Base-by-base conservation (phyloP, 371 early-diverging fungal species). In the Syncephalis fuscata region DNA sequence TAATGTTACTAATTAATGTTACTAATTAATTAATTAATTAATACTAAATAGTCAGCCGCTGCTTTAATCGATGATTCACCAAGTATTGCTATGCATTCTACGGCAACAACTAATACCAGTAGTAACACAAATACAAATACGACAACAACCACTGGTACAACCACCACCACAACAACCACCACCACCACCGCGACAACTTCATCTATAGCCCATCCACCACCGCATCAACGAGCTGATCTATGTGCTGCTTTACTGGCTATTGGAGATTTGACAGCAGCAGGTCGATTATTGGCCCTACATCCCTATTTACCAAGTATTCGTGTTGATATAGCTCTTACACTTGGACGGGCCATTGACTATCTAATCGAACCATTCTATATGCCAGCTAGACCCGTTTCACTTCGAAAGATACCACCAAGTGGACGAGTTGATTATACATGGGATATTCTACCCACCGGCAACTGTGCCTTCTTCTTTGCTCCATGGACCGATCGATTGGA, bases 141-240 rank as follows among this genome's bases (percentile, higher is more conserved):
- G 11, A 4, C 4, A 32, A 7, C 32, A 7, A 32, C 32, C 11
- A 32, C 7, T 32, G 11, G 32, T 32, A 32, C 7, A 4, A 32
- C 4, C 4, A 32, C 32, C 4, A 11, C 26, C 50, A 48, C 15
- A 15, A 11, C 8, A 52, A 49, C n/a, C 51, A 54, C 25, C n/a
- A n/a, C n/a, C n/a, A n/a, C n/a, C n/a, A n/a, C n/a, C n/a, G n/a
- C n/a, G n/a, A n/a, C n/a, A n/a, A n/a, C n/a, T n/a, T n/a, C n/a
- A n/a, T n/a, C n/a, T n/a, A n/a, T n/a, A n/a, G n/a, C n/a, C 42
- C 39, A 3, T 42, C 44, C 40, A 10, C 26, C 41, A 22, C 40
- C 66, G 1, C 66, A 74, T 21, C 86, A 88, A 52, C 72, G 81
- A 26, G 73, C 76, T 17, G 73, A 72, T 8, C 51, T 88, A 7